These are phyloP conservation scores for Scortechinia acanthostroma DNA, from an alignment of 2,329 filamentous ascomycete species.

Conservation along the genomic window DNA sequence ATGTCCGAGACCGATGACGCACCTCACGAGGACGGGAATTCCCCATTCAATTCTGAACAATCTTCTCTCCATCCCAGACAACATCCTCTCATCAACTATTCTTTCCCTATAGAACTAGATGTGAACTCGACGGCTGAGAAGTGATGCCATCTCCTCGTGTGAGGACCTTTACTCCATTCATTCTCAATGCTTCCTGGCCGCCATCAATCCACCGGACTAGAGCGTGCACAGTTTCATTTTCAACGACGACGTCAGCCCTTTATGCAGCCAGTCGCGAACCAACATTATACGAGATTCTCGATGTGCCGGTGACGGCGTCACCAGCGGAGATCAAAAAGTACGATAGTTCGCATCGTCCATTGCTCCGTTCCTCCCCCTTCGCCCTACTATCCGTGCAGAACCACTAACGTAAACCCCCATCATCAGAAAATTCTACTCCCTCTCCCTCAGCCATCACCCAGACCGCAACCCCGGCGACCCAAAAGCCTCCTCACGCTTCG, in stretches of 20 bases:
- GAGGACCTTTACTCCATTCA: no score
- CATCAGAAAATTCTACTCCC: constrained; percentile 62
- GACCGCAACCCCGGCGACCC: constrained; percentile 80
- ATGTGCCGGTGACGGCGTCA: neutral
- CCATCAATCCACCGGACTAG: no score
- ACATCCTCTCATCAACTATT: no score
- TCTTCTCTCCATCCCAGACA: no score
- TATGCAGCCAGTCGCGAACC: neutral
- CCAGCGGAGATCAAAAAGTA: neutral
- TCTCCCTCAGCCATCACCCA: constrained; percentile 88
- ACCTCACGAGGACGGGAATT: no score
- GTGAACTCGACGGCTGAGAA: no score
- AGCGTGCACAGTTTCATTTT: no score
- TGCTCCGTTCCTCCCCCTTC: neutral
- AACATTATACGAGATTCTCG: neutral
- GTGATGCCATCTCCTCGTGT: neutral
- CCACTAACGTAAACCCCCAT: neutral
- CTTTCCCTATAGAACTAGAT: no score
- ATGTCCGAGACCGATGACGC: no score
- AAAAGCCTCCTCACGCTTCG: constrained; percentile 67
- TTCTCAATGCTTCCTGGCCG: no score
- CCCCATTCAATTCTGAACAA: no score
- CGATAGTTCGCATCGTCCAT: no score
- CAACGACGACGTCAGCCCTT: neutral
- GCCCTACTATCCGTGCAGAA: neutral